Conservation (phyloP, 2,329 filamentous ascomycete genomes). For the Alternaria angustiovoidea region DNA sequence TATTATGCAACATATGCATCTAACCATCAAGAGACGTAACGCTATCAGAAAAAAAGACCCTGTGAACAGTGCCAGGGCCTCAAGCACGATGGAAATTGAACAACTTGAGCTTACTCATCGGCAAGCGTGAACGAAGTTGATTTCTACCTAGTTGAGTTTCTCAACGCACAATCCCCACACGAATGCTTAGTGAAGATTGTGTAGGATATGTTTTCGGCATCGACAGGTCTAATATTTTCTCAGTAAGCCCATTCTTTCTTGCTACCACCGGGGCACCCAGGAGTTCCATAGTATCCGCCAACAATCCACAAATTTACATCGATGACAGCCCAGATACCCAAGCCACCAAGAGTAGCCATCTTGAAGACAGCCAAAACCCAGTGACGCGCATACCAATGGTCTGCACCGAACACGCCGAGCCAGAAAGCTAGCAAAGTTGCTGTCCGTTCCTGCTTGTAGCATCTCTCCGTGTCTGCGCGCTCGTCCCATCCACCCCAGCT, state of each 20-base stretch:
- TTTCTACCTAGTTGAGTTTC: no score
- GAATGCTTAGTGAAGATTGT: no score
- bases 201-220: no score
- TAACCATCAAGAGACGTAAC: rapidly evolving
- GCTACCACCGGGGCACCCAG: background rate
- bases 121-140: no score
- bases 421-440: background rate
- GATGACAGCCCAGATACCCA: background rate
- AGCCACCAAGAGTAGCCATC: background rate
- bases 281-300: background rate
- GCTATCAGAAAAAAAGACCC: no score
- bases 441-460: background rate
- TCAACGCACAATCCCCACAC: no score
- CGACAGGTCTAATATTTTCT: no score
- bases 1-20: no score
- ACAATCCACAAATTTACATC: background rate
- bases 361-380: background rate
- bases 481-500: background rate
- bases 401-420: background rate
- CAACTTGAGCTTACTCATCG: no score
- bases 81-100: no score
- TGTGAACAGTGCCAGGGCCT: no score
- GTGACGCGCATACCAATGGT: background rate
- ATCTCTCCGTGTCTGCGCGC: background rate
- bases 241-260: background rate